Percentiles rank a stretch among this genome's conserved stretches.
These are phyloP conservation scores for Nicotiana tomentosiformis DNA, from an alignment of 257 asterid genomes.

Conservation along the genomic window DNA sequence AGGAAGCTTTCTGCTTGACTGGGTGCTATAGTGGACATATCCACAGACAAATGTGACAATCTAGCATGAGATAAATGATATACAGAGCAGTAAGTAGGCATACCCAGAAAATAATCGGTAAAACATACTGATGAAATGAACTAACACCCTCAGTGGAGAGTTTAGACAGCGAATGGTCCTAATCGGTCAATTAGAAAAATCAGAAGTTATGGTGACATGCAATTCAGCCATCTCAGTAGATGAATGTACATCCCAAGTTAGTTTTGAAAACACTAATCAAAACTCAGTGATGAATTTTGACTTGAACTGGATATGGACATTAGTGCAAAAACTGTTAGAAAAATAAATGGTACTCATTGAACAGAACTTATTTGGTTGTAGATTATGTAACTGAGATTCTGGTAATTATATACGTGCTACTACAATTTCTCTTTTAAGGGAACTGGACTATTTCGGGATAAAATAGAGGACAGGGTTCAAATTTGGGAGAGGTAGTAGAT, in stretches of 20 bases:
- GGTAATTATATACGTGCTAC: neutral
- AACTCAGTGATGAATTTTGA: neutral
- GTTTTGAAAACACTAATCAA: neutral
- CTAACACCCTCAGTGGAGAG: neutral
- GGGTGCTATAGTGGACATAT: conserved; percentile 52
- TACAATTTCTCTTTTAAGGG: too few species aligned
- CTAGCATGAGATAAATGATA: conserved; percentile 26
- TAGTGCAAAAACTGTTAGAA: neutral
- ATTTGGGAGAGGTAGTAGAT: neutral
- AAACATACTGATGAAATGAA: neutral
- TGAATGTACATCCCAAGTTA: neutral
- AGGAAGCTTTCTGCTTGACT: conserved; percentile 60
- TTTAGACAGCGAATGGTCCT: neutral
- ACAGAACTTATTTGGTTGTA: neutral
- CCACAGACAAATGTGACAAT: conserved; percentile 88
- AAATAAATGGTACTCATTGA: neutral
- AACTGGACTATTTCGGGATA: neutral
- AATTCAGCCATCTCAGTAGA: neutral
- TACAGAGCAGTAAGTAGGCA: conserved; percentile 12
- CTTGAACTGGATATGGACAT: neutral
- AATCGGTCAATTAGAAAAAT: neutral
- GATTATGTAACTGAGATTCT: neutral
- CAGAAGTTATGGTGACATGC: neutral
- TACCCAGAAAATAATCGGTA: neutral
- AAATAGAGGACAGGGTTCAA: neutral